A percentile compares a stretch with the other conserved stretches of the same genome.
phyloP scores from a whole-genome alignment of 805 yeast species.

The Debaryomyces hansenii region DNA sequence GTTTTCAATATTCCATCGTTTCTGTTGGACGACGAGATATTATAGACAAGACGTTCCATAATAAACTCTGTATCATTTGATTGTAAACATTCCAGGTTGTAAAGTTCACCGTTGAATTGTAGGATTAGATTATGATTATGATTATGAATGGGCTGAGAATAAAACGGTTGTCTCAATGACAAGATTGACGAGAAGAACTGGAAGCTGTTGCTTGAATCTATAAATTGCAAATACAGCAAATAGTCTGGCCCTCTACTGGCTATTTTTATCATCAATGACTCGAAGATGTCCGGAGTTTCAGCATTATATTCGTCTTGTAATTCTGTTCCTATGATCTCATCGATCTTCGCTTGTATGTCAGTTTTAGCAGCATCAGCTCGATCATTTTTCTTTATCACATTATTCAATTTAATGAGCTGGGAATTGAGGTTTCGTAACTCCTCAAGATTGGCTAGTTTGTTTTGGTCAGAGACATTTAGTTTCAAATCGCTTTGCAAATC shows the following conservation, averaged over 20 bases:
- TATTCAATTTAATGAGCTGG: conserved; percentile 23
- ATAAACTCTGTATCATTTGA: conserved; percentile 67
- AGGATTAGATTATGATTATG: conserved; percentile 35
- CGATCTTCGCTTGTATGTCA: conserved; percentile 13
- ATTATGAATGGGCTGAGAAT: conserved; percentile 62
- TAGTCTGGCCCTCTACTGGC: conserved; percentile 68
- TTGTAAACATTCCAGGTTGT: conserved; percentile 52
- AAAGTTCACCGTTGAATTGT: conserved; percentile 92
- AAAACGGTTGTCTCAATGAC: conserved; percentile 76
- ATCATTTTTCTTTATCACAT: conserved; percentile 23
- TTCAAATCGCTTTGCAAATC: conserved; percentile 7
- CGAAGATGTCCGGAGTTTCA: conserved; percentile 18
- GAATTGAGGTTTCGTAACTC: conserved; percentile 25
- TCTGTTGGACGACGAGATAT: conserved; percentile 10
- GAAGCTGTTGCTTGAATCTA: conserved; percentile 8
- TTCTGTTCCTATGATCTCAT: conserved; percentile 6
- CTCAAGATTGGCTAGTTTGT: conserved; percentile 28
- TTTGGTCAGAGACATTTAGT: conserved; percentile 17
- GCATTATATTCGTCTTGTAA: conserved; percentile 1
- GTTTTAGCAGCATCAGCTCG: conserved; percentile 9
- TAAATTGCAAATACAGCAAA: conserved; percentile 17
- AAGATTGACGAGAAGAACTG: conserved; percentile 70
- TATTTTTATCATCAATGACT: conserved; percentile 43
- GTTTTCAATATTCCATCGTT: conserved; percentile 39
- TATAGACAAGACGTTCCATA: conserved; percentile 30